These are phyloP conservation scores for Ceratocystis huliohia DNA, from an alignment of 2,329 filamentous ascomycete genomes.

Conservation along the genomic window DNA sequence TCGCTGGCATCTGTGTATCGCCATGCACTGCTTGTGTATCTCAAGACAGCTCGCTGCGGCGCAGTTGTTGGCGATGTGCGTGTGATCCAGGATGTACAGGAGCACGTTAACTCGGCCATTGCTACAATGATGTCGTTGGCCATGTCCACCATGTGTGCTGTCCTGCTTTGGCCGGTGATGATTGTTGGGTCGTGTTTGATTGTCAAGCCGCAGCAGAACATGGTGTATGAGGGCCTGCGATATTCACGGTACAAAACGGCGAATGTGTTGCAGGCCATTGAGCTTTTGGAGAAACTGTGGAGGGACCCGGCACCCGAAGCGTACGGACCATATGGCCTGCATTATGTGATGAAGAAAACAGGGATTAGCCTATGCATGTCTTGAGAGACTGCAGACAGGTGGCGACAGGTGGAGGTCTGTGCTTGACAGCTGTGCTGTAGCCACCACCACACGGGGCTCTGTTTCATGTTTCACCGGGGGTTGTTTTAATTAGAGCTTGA, in stretches of 20 bases:
- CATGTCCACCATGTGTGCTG: constrained; percentile 19
- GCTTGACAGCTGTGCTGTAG: not conserved
- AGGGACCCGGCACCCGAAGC: constrained; percentile 19
- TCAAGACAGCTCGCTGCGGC: constrained; percentile 18
- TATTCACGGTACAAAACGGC: constrained; percentile 20
- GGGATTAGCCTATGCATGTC: constrained; percentile 21
- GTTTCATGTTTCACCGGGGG: not conserved
- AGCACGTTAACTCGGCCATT: constrained; percentile 20
- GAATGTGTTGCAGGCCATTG: constrained; percentile 20
- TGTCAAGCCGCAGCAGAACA: constrained; percentile 20
- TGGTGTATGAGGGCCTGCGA: constrained; percentile 20
- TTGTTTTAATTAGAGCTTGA: not conserved
- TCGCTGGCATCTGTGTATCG: constrained; percentile 19
- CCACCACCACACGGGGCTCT: too few relatives aligned
- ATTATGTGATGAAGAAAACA: constrained; percentile 21
- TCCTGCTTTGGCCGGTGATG: constrained; percentile 20
- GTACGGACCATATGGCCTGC: constrained; percentile 20
- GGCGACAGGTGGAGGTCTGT: not conserved
- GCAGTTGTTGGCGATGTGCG: constrained; percentile 16
- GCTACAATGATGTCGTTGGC: constrained; percentile 20
- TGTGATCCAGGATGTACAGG: constrained; percentile 19
- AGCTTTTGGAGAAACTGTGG: constrained; percentile 19
- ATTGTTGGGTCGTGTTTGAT: constrained; percentile 20
- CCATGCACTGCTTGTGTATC: constrained; percentile 16
- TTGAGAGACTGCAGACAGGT: not conserved